Conservation (phyloP, 176 grass and related monocot species). For the Dactylis glomerata region DNA sequence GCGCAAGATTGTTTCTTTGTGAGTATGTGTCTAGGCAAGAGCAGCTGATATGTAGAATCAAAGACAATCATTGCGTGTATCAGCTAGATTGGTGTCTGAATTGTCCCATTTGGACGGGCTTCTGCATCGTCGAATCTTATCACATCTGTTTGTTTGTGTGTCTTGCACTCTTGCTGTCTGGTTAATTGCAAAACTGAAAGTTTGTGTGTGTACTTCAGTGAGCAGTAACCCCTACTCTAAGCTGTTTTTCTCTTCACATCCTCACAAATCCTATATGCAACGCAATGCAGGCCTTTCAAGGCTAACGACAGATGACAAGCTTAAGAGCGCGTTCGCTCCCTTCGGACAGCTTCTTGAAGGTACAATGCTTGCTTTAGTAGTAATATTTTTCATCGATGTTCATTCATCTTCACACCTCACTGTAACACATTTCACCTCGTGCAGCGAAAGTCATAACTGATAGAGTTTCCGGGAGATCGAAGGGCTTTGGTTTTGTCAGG, state of each 20-base stretch:
- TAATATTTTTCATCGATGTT: not conserved
- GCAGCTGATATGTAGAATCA: not conserved
- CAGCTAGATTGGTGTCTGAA: not conserved
- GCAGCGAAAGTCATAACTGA: constrained; percentile 79
- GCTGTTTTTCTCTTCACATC: not conserved
- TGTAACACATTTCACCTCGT: not conserved
- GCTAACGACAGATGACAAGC: constrained; percentile 81
- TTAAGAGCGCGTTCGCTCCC: constrained; percentile 63
- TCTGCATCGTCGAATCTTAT: not conserved
- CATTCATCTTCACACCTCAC: constrained; percentile 22
- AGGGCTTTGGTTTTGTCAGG: constrained; percentile 84
- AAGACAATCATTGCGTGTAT: not conserved
- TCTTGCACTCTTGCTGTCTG: not conserved
- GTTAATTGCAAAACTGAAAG: not conserved
- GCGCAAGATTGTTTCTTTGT: not conserved
- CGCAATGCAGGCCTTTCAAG: constrained; percentile 71
- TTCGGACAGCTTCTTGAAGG: constrained; percentile 80
- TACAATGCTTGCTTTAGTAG: constrained; percentile 22
- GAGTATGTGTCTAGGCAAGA: not conserved
- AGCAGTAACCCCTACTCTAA: not conserved
- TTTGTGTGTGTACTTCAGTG: not conserved
- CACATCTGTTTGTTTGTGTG: not conserved
- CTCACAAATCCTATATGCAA: not conserved
- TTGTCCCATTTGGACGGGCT: not conserved
- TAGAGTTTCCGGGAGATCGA: constrained; percentile 79